Conservation (phyloP, 768 basidiomycete species). For the Hypholoma fasciculare region DNA sequence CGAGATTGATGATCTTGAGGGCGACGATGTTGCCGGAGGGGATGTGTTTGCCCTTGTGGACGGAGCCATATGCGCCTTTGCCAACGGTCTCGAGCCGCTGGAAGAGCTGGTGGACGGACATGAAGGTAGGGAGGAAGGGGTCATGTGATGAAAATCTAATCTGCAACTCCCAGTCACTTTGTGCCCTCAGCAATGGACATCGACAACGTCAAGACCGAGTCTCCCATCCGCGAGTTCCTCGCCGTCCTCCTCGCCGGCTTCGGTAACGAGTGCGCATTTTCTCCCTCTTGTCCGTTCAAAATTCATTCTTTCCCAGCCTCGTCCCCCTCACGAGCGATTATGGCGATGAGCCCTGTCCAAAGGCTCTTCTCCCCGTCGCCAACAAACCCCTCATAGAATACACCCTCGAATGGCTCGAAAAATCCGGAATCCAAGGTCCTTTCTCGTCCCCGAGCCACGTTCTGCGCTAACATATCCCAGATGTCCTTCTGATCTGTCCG, state of each 20-base stretch:
- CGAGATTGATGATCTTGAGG: conserved; percentile 98
- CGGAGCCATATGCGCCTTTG: conserved; percentile 94
- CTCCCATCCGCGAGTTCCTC: conserved; percentile 74
- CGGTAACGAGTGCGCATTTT: conserved; percentile 74
- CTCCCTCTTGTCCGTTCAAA: conserved; percentile 16
- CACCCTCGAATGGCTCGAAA: conserved; percentile 82
- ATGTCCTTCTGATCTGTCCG: conserved; percentile 87
- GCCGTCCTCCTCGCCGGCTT: conserved; percentile 90
- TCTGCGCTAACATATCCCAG: conserved; percentile 36
- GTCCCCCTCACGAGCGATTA: conserved; percentile 73
- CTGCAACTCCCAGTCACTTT: conserved; percentile 1
- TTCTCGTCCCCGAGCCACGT: not conserved
- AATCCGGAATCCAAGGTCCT: conserved; percentile 80
- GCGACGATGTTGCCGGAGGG: conserved; percentile 88
- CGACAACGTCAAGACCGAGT: conserved; percentile 50
- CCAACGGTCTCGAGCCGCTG: conserved; percentile 90
- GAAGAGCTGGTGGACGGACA: conserved; percentile 73
- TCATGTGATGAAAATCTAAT: conserved; percentile 19
- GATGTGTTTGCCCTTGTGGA: conserved; percentile 87
- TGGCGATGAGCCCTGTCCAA: conserved; percentile 82
- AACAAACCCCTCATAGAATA: conserved; percentile 89
- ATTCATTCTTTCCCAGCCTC: conserved; percentile 44
- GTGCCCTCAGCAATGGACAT: conserved; percentile 54
- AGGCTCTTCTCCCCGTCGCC: conserved; percentile 84
- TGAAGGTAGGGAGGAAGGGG: conserved; percentile 9